Base-by-base conservation (phyloP, 2,329 filamentous ascomycete genomes). In the Hypoxylon sp. region DNA sequence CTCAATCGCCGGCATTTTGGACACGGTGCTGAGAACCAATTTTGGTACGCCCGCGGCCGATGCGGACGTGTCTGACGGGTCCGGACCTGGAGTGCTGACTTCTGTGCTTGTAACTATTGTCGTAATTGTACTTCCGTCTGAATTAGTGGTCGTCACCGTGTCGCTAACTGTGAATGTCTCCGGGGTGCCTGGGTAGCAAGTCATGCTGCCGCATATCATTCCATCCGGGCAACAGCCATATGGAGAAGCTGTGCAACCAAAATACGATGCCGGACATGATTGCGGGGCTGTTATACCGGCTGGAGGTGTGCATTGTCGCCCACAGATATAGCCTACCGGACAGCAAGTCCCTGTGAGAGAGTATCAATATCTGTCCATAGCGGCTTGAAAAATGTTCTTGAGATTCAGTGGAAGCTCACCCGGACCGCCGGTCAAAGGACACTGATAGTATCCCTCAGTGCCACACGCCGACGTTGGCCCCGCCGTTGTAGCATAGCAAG, bases 201-300 rank as follows among this genome's bases (percentile, higher is more conserved):
- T 76, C 17, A 73, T 77, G 1, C 75, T 58, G 2, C 81, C 86
- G 71, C 87, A 90, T 26, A 76, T 83, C 80, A 85, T 82, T 3
- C 83, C 83, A 51, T 76, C 81, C 2, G 76, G 77, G 72, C 87
- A 90, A 69, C 87, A 89, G 0, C 87, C 87, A 63, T 82, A 85
- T 56, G 85, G 70, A 0, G 84, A 85, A 4, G 83, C 72, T 1
- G 87, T 83, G 63, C 87, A 89, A 3, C 83, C 78, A 60, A 81
- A 84, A 51, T 82, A 85, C 65, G 77, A 81, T 1, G 78, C 69
- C 5, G 81, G 81, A 57, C 87, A 89, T 14, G 76, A 78, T 61
- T 78, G 76, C 6, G 79, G 80, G 31, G 76, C 78, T 0, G 82
- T 74, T 4, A 78, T 75, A 9, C 84, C 85, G 10, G 80, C 78